Conservation (phyloP, 306 rosid genomes). For the Lathyrus oleraceus region DNA sequence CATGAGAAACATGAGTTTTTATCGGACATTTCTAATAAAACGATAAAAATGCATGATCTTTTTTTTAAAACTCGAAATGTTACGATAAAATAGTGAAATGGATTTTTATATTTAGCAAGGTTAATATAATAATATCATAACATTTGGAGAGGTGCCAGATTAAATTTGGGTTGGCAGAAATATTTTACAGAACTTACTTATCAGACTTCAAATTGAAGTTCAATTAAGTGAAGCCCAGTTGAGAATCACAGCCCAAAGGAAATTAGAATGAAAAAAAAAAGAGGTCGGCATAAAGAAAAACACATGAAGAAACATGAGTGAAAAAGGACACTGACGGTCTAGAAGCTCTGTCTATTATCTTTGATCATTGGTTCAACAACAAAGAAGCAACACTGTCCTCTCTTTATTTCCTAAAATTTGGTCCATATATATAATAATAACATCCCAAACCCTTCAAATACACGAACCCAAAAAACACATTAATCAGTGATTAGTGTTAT, state of each 20-base stretch:
- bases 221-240: neutral
- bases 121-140: too few relatives aligned
- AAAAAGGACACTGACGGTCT: neutral
- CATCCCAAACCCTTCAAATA: neutral
- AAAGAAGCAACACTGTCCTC: neutral
- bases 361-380: constrained; percentile 28
- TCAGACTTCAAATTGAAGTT: neutral
- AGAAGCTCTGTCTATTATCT: constrained; percentile 22
- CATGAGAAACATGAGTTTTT: too few relatives aligned
- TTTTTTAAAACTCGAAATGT: too few relatives aligned
- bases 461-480: neutral
- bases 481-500: neutral
- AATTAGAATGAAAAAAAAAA: neutral
- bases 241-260: neutral
- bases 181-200: too few relatives aligned
- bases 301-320: neutral
- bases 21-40: too few relatives aligned
- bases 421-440: neutral
- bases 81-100: too few relatives aligned
- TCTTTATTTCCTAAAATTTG: neutral
- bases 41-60: too few relatives aligned
- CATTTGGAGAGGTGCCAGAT: too few relatives aligned
- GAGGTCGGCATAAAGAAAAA: neutral
- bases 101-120: too few relatives aligned
- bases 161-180: too few relatives aligned